These are phyloP conservation scores for Immersiella caudata DNA, from an alignment of 495 filamentous ascomycete genomes.

Conservation along the genomic window DNA sequence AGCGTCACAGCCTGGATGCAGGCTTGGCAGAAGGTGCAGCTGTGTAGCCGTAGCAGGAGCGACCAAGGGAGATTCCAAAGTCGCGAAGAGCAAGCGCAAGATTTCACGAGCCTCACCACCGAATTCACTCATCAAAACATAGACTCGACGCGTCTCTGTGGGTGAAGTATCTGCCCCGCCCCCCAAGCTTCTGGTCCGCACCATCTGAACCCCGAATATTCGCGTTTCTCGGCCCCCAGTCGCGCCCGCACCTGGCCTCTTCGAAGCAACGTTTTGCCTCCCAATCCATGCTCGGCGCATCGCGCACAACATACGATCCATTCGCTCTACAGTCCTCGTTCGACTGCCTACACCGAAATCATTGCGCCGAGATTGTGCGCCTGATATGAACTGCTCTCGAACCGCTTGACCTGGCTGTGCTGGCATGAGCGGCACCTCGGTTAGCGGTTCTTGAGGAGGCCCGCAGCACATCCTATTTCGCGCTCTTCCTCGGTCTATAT, in stretches of 20 bases:
- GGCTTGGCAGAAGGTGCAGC: conserved; percentile 1
- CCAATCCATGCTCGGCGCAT: conserved; percentile 24
- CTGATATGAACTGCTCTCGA: conserved; percentile 27
- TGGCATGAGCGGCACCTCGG: conserved; percentile 30
- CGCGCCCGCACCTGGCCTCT: conserved; percentile 8
- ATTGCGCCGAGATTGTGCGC: conserved; percentile 16
- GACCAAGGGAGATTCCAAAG: conserved; percentile 18
- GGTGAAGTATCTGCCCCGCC: neutral
- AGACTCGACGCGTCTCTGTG: conserved; percentile 23
- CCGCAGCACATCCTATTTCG: conserved; percentile 5
- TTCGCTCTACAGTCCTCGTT: neutral
- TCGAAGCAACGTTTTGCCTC: neutral
- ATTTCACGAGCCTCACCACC: conserved; percentile 4
- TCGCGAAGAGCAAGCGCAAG: conserved; percentile 13
- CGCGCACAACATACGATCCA: conserved; percentile 3
- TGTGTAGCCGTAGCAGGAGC: neutral
- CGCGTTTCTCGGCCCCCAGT: conserved; percentile 1
- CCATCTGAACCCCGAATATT: neutral
- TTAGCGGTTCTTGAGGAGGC: conserved; percentile 28
- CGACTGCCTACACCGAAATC: neutral
- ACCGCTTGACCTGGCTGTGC: neutral
- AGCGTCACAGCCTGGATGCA: conserved; percentile 7
- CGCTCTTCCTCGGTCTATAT: conserved; percentile 9
- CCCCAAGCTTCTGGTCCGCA: neutral
- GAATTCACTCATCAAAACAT: conserved; percentile 4